A percentile compares a stretch with the other conserved stretches of the same genome.
Evolutionary conservation across 148 eudicot species (phyloP).

Genomic region (Cornus florida): DNA sequence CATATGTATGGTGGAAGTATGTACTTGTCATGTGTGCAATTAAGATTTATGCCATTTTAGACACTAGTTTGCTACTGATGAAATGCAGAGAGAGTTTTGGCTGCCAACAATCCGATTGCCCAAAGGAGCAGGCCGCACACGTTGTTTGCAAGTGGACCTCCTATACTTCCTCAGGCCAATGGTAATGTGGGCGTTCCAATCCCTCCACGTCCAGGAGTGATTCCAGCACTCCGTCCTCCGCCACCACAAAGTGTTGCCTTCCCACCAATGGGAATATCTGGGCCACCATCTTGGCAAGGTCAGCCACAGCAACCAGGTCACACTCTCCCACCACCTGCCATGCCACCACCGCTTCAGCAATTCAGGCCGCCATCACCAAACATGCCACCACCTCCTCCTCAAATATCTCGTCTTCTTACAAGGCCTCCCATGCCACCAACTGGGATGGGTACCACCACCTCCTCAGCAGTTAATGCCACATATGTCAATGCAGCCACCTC

Average conservation of each 20-base stretch:
- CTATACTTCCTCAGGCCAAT: slow-evolving; percentile 57
- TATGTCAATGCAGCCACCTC: too few species aligned
- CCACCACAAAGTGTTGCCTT: slow-evolving; percentile 38
- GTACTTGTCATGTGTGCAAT: not conserved
- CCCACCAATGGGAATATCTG: slow-evolving; percentile 59
- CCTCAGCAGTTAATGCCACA: too few species aligned
- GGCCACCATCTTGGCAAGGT: slow-evolving; percentile 61
- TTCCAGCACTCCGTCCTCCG: slow-evolving; percentile 53
- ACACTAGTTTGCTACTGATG: not conserved
- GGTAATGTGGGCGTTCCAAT: slow-evolving; percentile 52
- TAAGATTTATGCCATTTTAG: not conserved
- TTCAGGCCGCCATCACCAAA: slow-evolving; percentile 52
- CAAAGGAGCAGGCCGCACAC: slow-evolving; percentile 90
- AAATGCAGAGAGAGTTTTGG: slow-evolving; percentile 80
- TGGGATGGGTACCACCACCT: too few species aligned
- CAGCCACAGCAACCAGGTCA: slow-evolving; percentile 58
- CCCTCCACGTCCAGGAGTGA: slow-evolving; percentile 58
- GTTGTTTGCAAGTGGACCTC: slow-evolving; percentile 91
- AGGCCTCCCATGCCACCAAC: too few species aligned
- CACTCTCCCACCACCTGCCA: slow-evolving; percentile 26
- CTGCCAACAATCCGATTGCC: slow-evolving; percentile 71
- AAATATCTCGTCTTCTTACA: too few species aligned
- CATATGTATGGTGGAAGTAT: not conserved
- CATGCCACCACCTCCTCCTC: slow-evolving; percentile 69
- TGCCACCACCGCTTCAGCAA: slow-evolving; percentile 60